These are phyloP conservation scores for Hordeum vulgare DNA, from an alignment of 176 grass and related monocot species.

Conservation along the genomic window MorexV3_pseudomolecules_assembly NC_058519.1:637740945-637741444, in stretches of 20 bases:
- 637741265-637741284: not conserved
- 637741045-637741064: constrained; percentile 96
- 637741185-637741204: not conserved
- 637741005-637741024: constrained; percentile 66
- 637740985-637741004: not conserved
- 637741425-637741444: not conserved
- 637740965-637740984: constrained; percentile 41
- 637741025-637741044: constrained; percentile 69
- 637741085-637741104: not conserved
- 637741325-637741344: not conserved
- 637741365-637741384: not conserved
- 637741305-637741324: not conserved
- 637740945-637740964: constrained; percentile 44
- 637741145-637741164: not conserved
- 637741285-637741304: not conserved
- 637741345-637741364: not conserved
- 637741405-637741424: not conserved
- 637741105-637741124: not conserved
- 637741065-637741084: constrained; percentile 9
- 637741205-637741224: not conserved
- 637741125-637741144: not conserved
- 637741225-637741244: not conserved
- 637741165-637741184: not conserved
- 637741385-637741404: not conserved
- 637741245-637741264: not conserved